A percentile compares a stretch with the other conserved stretches of the same genome.
These are phyloP conservation scores for Colletotrichum sp. DNA, from an alignment of 2,329 filamentous ascomycete genomes.

Conservation along the genomic window DNA sequence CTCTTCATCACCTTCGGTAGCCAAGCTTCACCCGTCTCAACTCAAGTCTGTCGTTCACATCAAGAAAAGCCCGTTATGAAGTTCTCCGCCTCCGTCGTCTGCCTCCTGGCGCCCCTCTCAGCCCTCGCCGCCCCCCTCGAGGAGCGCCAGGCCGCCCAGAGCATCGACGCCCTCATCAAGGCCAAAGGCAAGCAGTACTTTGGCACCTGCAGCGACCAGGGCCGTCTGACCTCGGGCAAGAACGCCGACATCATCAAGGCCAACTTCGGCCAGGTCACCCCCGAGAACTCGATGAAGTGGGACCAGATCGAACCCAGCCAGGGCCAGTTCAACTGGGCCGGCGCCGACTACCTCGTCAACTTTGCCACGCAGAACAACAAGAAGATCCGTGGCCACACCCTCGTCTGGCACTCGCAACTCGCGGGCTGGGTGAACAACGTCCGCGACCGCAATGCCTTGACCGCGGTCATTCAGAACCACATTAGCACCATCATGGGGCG, in stretches of 20 bases:
- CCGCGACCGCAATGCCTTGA: slow-evolving; percentile 55
- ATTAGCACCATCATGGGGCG: slow-evolving; percentile 60
- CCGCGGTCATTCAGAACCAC: slow-evolving; percentile 63
- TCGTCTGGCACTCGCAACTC: slow-evolving; percentile 68
- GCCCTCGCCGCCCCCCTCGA: slow-evolving; percentile 36
- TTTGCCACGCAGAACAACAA: slow-evolving; percentile 62
- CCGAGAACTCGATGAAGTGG: slow-evolving; percentile 77
- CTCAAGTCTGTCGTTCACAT: background rate
- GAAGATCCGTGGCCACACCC: slow-evolving; percentile 68
- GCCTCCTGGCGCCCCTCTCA: slow-evolving; percentile 42
- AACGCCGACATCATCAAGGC: slow-evolving; percentile 62
- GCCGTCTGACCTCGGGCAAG: slow-evolving; percentile 51
- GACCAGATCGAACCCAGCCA: slow-evolving; percentile 56
- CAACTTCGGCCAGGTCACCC: slow-evolving; percentile 69
- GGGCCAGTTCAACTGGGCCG: slow-evolving; percentile 59
- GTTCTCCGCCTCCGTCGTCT: slow-evolving; percentile 31
- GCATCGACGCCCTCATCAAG: slow-evolving; percentile 62
- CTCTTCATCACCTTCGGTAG: background rate
- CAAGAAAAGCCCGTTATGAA: slow-evolving; percentile 10
- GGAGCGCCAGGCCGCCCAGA: slow-evolving; percentile 46
- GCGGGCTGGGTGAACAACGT: slow-evolving; percentile 65
- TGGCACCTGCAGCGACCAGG: slow-evolving; percentile 62
- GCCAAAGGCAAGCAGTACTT: slow-evolving; percentile 71
- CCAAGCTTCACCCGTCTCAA: background rate
- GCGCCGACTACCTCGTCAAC: slow-evolving; percentile 65